Conservation (phyloP, 306 rosid species). For the Fragaria nilgerrensis region DNA sequence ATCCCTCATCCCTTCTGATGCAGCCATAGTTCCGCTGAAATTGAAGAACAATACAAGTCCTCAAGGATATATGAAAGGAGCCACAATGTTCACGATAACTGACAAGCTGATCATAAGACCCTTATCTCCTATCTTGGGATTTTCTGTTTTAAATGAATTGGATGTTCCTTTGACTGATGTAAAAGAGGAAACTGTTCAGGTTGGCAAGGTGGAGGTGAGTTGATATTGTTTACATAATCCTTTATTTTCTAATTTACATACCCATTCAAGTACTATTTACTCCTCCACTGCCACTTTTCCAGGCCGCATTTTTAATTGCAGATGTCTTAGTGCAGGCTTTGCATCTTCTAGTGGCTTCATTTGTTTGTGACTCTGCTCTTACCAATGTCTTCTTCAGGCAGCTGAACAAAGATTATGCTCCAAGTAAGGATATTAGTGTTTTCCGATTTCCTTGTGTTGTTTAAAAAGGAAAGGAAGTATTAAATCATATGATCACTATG, state of each 20-base stretch:
- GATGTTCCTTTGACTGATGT: neutral
- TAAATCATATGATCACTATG: too few species aligned
- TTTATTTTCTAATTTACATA: neutral
- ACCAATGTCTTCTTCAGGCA: neutral
- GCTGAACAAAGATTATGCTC: neutral
- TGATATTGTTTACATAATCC: neutral
- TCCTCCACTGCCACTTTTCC: neutral
- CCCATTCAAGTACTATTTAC: neutral
- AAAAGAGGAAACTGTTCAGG: neutral
- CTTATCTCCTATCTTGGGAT: neutral
- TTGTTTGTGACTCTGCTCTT: neutral
- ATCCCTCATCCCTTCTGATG: neutral
- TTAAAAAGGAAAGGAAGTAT: too few species aligned
- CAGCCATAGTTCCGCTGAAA: neutral
- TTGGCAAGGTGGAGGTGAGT: slow-evolving; percentile 18
- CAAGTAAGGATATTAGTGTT: too few species aligned
- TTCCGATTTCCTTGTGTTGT: too few species aligned
- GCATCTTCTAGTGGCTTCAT: neutral
- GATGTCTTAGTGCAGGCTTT: neutral
- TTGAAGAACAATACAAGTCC: neutral
- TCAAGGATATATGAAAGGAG: neutral
- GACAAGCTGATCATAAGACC: slow-evolving; percentile 11
- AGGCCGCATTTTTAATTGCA: neutral
- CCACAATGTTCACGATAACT: neutral
- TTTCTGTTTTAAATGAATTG: slow-evolving; percentile 1